Evolutionary conservation across 306 rosid species (phyloP).

Genomic region (Ormosia emarginata): DNA sequence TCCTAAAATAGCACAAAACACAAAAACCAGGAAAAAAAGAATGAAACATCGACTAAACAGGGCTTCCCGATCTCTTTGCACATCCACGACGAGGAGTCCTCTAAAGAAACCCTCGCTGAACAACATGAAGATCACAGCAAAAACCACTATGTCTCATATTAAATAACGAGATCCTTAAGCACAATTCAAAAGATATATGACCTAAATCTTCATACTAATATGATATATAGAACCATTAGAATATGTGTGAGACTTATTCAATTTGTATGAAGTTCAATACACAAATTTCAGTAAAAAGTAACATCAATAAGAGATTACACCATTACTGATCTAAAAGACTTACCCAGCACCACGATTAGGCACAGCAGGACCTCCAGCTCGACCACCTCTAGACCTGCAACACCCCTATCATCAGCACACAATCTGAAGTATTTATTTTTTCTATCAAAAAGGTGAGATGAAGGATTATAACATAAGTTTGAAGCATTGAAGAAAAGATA

Average conservation of each 20-base stretch:
- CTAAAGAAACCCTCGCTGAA: neutral
- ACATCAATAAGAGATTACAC: neutral
- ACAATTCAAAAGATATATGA: neutral
- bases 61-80: neutral
- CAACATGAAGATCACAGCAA: neutral
- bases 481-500: neutral
- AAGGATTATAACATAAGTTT: neutral
- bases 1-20: neutral
- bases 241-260: neutral
- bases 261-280: neutral
- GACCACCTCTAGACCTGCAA: constrained; percentile 65
- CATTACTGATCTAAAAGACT: neutral
- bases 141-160: neutral
- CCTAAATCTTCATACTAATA: neutral
- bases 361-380: constrained; percentile 37
- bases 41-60: neutral
- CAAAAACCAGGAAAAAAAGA: neutral
- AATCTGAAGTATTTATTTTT: neutral
- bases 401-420: constrained; percentile 11
- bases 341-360: constrained; percentile 65
- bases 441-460: neutral
- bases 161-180: neutral
- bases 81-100: neutral
- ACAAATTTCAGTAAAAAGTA: neutral
- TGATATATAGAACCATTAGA: neutral